Evolutionary conservation across 441 rosid genomes (phyloP).

Genomic region (Pelargonium australe): DNA sequence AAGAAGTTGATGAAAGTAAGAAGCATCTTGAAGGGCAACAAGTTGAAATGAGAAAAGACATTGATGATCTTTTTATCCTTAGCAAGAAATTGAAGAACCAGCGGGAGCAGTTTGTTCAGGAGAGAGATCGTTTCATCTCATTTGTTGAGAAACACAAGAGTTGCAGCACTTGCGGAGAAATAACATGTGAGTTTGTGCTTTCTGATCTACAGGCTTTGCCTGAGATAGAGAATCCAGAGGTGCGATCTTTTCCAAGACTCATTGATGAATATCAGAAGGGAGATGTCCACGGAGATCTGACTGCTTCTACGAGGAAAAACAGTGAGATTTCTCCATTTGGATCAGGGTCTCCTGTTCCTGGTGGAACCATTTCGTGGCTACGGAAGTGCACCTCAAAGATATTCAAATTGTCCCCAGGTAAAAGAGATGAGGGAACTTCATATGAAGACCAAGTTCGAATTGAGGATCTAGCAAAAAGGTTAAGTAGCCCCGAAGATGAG

Average conservation of each 20-base stretch:
- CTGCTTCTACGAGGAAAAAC: constrained; percentile 25
- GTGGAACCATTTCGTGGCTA: constrained; percentile 66
- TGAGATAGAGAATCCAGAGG: constrained; percentile 49
- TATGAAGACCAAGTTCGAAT: constrained; percentile 28
- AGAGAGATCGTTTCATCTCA: constrained; percentile 71
- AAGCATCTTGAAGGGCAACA: constrained; percentile 72
- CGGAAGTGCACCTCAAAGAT: constrained; percentile 81
- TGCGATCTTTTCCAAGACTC: constrained; percentile 36
- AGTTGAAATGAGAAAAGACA: constrained; percentile 71
- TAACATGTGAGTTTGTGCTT: constrained; percentile 57
- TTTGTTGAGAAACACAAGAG: constrained; percentile 66
- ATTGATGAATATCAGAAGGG: constrained; percentile 28
- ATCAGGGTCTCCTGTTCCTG: constrained; percentile 49
- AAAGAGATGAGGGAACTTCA: constrained; percentile 28
- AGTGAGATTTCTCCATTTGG: constrained; percentile 33
- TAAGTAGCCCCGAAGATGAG: constrained; percentile 29
- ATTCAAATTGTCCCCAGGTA: constrained; percentile 65
- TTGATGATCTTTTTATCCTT: constrained; percentile 70
- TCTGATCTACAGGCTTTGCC: constrained; percentile 51
- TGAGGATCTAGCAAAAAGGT: constrained; percentile 35
- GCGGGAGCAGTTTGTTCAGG: constrained; percentile 68
- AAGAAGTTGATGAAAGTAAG: constrained; percentile 56
- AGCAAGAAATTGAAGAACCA: constrained; percentile 70
- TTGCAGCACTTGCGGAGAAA: constrained; percentile 64
- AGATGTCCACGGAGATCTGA: constrained; percentile 22